Evolutionary conservation across 2,329 filamentous ascomycete species (phyloP), one percentile per base, ranked within the genome.

Genomic region (Rhinocladiella mackenziei): DNA sequence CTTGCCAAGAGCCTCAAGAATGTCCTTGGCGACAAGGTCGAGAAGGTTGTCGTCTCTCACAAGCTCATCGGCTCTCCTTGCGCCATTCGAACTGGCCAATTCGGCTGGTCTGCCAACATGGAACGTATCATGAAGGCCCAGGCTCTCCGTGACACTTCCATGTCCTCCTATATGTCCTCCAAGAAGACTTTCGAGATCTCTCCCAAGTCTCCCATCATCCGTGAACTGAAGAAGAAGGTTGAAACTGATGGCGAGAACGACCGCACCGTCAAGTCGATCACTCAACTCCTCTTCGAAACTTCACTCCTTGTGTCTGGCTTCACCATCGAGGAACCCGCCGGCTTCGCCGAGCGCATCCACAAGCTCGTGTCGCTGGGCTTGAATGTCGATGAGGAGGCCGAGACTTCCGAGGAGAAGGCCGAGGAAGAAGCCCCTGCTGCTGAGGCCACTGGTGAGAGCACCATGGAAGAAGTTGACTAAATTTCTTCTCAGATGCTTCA

Each of bases 61-160:
- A 97, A 97, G 84, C 83, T 98, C 50, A 81, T 86, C 61, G 86
- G 85, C 67, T 81, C 92, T 56, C 92, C 92, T 65, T 97, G 92
- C 74, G 92, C 92, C 69, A 97, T 98, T 80, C 91, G 92, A 72
- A 98, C 92, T 60, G 92, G 92, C 65, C 92, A 97, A 76, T 98
- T 98, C 72, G 92, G 92, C 74, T 98, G 92, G 92, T 97, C 91
- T 46, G 92, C 92, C 68, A 98, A 98, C 83, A 98, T 98, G 92
- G 92, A 98, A 82, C 92, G 92, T 79, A 98, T 98, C 83, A 98
- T 98, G 92, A 98, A 98, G 85, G 92, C 92, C 19, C 92, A 98
- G 80, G 92, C 92, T 65, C 91, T 98, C 65, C 92, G 92, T 76
- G 92, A 98, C 77, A 98, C 92, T 60, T 96, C 89, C 64, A 98